These are phyloP conservation scores for Planoprotostelium fungivorum DNA, from an alignment of 78 protist genomes.

Conservation along the genomic window DNA sequence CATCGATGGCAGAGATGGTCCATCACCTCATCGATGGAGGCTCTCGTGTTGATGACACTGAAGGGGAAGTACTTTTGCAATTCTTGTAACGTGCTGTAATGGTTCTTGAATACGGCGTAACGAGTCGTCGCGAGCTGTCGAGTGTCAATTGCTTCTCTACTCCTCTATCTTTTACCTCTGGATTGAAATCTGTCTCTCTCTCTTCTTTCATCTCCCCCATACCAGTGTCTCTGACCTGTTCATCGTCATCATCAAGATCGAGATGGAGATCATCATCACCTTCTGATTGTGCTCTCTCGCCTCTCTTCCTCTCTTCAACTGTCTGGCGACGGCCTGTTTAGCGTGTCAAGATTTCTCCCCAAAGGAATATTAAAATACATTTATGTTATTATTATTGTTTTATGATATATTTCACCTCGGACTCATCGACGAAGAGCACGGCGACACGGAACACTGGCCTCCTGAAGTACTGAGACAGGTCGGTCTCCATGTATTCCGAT, in stretches of 20 bases:
- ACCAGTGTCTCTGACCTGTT: background rate
- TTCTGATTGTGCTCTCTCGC: conserved; percentile 23
- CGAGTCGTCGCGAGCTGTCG: conserved; percentile 22
- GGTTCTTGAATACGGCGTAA: conserved; percentile 57
- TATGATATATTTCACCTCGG: conserved; percentile 20
- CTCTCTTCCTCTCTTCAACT: conserved; percentile 58
- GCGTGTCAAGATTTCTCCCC: background rate
- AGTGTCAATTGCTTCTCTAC: background rate
- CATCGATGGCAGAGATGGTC: background rate
- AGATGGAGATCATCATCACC: conserved; percentile 2
- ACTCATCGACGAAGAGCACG: conserved; percentile 59
- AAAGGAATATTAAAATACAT: too few species aligned
- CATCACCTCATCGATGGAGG: conserved; percentile 31
- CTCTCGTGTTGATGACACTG: conserved; percentile 53
- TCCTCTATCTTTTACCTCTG: background rate
- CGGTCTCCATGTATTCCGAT: conserved; percentile 25
- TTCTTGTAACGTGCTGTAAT: conserved; percentile 52
- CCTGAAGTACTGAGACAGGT: conserved; percentile 23
- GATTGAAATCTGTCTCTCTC: conserved; percentile 30
- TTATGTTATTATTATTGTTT: too few species aligned
- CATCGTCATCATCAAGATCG: background rate
- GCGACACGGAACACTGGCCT: conserved; percentile 66
- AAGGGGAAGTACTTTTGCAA: conserved; percentile 67
- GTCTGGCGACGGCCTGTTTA: conserved; percentile 36
- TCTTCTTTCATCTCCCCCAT: conserved; percentile 1